Evolutionary conservation across 129 eudicot genomes (phyloP), one percentile per base, ranked within the genome.

Genomic region (Centella asiatica): DNA sequence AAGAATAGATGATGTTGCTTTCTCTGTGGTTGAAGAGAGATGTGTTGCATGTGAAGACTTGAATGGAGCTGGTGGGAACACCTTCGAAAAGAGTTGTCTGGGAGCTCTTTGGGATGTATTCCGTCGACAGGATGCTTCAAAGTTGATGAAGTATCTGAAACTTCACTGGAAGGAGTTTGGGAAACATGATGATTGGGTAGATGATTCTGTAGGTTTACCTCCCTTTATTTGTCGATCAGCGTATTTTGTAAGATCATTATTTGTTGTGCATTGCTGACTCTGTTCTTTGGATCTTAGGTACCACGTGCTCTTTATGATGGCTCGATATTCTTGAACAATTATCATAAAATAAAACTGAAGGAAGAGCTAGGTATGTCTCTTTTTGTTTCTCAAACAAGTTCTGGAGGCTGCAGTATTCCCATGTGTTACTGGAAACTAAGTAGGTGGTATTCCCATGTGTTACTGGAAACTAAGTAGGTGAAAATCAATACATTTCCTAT

Each of bases 91-190:
- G 46, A 67, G 63, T 68, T 44, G 10, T 55, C 83, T 89, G 46
- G 99, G 99, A 60, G 96, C 87, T 66, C 58, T 71, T 67, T 82
- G 99, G 99, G 95, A 93, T 68, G 80, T 93, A 61, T 93, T 85
- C 51, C 84, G 87, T 24, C 88, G 87, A 52, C 76, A 80, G 60
- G 99, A 93, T 73, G 81, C 78, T 64, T 89, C 95, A 28, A 88
- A 87, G 69, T 74, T 93, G 68, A 59, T 66, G 11, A 89, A 93
- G 74, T 93, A 84, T 65, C 49, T 78, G 47, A 74, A 64, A 70
- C 56, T 69, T 62, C 90, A 87, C 65, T 58, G 76, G 70, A 52
- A 82, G 59, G 95, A 93, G 52, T 68, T 85, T 63, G 83, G 78
- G 64, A 60, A 67, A 51, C 47, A 79, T 59, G 86, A 73, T 46